Evolutionary conservation across 2,329 filamentous ascomycete species (phyloP).

Genomic region (Gaeumannomyces sp.): DNA sequence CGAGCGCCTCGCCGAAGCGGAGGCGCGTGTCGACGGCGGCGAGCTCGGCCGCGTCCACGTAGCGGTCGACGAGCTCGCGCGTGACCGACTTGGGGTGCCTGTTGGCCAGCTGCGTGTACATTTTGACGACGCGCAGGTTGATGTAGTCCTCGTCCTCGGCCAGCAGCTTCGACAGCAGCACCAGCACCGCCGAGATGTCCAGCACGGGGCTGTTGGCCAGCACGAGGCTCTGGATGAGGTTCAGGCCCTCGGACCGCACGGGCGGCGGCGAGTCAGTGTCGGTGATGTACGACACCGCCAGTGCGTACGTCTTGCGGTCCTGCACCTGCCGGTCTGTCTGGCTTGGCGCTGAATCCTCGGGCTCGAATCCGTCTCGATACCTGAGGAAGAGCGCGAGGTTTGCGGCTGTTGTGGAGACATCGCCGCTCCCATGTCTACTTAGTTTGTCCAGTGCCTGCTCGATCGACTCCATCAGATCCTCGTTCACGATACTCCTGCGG

Average conservation of each 20-base stretch:
- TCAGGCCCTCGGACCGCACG: conserved; percentile 59
- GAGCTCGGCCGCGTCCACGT: conserved; percentile 58
- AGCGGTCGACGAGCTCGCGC: conserved; percentile 59
- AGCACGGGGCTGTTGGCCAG: conserved; percentile 48
- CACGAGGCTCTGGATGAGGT: conserved; percentile 54
- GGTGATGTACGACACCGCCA: conserved; percentile 60
- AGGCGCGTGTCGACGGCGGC: conserved; percentile 56
- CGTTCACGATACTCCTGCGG: conserved; percentile 38
- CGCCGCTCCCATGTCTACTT: conserved; percentile 29
- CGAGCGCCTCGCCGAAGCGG: conserved; percentile 61
- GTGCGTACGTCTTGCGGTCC: conserved; percentile 54
- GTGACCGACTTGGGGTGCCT: conserved; percentile 57
- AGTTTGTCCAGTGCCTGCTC: conserved; percentile 42
- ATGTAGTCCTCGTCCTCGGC: conserved; percentile 66
- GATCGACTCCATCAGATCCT: conserved; percentile 36
- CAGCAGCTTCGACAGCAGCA: conserved; percentile 58
- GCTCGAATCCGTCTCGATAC: conserved; percentile 47
- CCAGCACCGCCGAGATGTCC: conserved; percentile 59
- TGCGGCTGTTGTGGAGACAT: conserved; percentile 45
- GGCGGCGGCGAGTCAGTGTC: conserved; percentile 56
- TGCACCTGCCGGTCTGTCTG: conserved; percentile 46
- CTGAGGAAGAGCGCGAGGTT: conserved; percentile 51
- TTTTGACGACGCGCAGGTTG: conserved; percentile 60
- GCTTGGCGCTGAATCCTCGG: conserved; percentile 28
- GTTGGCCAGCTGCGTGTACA: conserved; percentile 55